Conservation (phyloP, 2,329 filamentous ascomycete genomes). For the Sarocladiaceae sp. region DNA sequence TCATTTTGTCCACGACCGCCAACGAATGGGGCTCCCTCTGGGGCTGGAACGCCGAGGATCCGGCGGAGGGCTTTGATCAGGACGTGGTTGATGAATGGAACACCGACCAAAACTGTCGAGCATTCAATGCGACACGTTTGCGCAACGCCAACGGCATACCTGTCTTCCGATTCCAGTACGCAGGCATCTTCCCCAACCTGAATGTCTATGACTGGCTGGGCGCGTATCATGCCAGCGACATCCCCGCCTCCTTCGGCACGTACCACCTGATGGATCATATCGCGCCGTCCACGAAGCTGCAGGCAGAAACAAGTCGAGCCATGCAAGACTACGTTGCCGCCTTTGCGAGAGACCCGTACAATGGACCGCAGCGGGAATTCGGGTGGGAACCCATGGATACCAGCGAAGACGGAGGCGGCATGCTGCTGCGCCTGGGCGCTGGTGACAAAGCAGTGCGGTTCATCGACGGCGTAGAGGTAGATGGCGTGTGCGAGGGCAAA, state of each 20-base stretch:
- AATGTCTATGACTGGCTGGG: conserved; percentile 32
- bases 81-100: conserved; percentile 10
- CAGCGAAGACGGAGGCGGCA: conserved; percentile 16
- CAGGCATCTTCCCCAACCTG: conserved; percentile 35
- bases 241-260: conserved; percentile 32
- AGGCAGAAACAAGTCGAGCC: conserved; percentile 17
- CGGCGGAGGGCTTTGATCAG: conserved; percentile 22
- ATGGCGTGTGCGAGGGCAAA: conserved; percentile 12
- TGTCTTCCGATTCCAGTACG: conserved; percentile 33
- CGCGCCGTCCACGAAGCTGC: conserved; percentile 17
- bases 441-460: conserved; percentile 15
- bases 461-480: conserved; percentile 14
- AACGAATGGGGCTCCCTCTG: conserved; percentile 25
- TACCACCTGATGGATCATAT: conserved; percentile 20
- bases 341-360: conserved; percentile 19
- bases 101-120: conserved; percentile 22
- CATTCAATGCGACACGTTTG: conserved; percentile 19
- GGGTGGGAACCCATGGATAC: conserved; percentile 15
- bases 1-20: conserved; percentile 25
- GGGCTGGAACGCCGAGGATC: conserved; percentile 17
- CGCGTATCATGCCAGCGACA: conserved; percentile 33
- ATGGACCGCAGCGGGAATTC: conserved; percentile 16
- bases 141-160: conserved; percentile 20
- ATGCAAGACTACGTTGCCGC: conserved; percentile 22
- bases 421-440: conserved; percentile 12